Conservation (phyloP, 352 stramenopile genomes). For the Pythium biforme region DNA sequence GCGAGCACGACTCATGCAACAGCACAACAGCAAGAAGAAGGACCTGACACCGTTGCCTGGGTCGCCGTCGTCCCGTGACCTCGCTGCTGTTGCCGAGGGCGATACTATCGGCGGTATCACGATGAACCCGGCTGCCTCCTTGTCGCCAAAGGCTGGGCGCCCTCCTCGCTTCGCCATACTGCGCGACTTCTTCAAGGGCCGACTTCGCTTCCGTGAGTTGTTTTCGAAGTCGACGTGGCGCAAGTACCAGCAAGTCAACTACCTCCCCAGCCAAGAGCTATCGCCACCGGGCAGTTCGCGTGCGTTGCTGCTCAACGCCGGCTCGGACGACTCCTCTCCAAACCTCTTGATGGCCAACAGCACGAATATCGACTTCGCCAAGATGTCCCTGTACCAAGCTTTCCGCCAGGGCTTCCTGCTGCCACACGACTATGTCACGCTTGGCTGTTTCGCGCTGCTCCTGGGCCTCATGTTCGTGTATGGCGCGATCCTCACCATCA, state of each 20-base stretch:
- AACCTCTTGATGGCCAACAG: constrained; percentile 16
- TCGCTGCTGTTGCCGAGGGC: constrained; percentile 10
- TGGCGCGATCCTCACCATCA: constrained; percentile 59
- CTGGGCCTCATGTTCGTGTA: constrained; percentile 66
- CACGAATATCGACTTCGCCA: constrained; percentile 53
- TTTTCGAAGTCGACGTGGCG: constrained; percentile 51
- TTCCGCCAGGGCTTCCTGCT: constrained; percentile 69
- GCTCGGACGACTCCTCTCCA: background rate
- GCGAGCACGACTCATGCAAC: constrained; percentile 20
- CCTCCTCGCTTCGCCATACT: constrained; percentile 38
- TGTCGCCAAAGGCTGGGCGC: background rate
- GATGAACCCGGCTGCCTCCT: constrained; percentile 13
- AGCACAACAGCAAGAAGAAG: constrained; percentile 22
- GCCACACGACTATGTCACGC: constrained; percentile 71
- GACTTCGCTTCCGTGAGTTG: constrained; percentile 34
- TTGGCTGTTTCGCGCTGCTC: constrained; percentile 55
- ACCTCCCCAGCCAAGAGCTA: constrained; percentile 3
- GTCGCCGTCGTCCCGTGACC: constrained; percentile 7
- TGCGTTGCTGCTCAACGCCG: constrained; percentile 13
- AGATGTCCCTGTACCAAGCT: constrained; percentile 73
- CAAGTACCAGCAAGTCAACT: constrained; percentile 54
- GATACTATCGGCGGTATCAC: constrained; percentile 15
- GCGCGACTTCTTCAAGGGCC: constrained; percentile 34
- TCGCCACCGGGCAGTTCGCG: constrained; percentile 24
- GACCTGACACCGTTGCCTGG: background rate